phyloP scores from a whole-genome alignment of 805 yeast species.

The Sugiyamaella boreocaroliniensis region DNA sequence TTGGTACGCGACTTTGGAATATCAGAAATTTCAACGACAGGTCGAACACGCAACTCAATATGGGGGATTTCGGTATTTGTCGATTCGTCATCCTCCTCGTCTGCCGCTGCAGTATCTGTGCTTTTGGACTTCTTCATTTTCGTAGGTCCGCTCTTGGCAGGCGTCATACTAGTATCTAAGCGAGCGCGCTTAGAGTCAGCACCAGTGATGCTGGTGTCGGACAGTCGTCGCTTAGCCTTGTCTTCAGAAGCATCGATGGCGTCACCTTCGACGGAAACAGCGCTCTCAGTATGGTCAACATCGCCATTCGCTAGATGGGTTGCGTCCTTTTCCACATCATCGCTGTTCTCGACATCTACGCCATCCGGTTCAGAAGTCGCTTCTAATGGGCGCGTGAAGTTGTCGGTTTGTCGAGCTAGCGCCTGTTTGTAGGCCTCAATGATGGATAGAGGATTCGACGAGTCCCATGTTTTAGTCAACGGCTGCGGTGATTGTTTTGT shows the following conservation, averaged over 20 bases:
- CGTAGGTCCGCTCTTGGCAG: neutral
- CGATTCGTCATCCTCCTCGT: slow-evolving; percentile 11
- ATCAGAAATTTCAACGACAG: slow-evolving; percentile 20
- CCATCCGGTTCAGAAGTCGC: neutral
- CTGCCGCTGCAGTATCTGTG: neutral
- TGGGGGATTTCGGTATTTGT: slow-evolving; percentile 4
- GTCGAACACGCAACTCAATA: slow-evolving; percentile 12
- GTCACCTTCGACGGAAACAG: neutral
- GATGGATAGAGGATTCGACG: slow-evolving; percentile 22
- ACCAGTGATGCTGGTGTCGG: neutral
- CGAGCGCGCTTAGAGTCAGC: neutral
- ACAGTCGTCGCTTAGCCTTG: neutral
- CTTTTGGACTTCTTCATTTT: neutral
- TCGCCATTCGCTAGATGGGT: neutral
- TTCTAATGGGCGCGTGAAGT: slow-evolving; percentile 2
- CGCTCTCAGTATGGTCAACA: neutral
- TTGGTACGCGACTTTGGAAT: slow-evolving; percentile 22
- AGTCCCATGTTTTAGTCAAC: neutral
- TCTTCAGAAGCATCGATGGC: neutral
- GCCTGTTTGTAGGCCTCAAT: slow-evolving; percentile 27
- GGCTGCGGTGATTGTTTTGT: neutral
- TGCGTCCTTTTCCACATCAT: neutral
- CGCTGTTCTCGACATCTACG: neutral
- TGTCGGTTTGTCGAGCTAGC: slow-evolving; percentile 14
- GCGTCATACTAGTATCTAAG: neutral